Percentiles rank a stretch among this genome's conserved stretches.
Evolutionary conservation across 192 early-diverging fungal genomes (phyloP).

Genomic region (Phycomyces blakesleeanus): DNA sequence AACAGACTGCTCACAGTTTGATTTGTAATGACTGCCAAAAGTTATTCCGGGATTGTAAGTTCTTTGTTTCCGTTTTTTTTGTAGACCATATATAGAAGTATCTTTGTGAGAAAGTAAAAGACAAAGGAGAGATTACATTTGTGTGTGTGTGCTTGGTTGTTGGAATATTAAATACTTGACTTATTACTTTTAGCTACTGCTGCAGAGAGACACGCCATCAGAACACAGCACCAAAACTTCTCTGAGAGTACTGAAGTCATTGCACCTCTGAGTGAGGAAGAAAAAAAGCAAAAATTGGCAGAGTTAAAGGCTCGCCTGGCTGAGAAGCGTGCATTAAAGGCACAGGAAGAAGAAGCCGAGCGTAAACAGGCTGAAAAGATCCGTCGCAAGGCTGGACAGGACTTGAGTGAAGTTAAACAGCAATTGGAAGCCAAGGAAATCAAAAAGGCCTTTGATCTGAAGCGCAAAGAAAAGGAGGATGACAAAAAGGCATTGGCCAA

Average conservation of each 20-base stretch:
- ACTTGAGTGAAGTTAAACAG: constrained; percentile 64
- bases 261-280: constrained; percentile 77
- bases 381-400: constrained; percentile 68
- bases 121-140: not conserved
- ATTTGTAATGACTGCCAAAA: constrained; percentile 81
- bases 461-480: constrained; percentile 75
- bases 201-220: constrained; percentile 74
- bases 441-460: constrained; percentile 63
- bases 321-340: constrained; percentile 61
- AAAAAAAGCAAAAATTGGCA: constrained; percentile 66
- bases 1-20: constrained; percentile 76
- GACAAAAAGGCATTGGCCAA: constrained; percentile 70
- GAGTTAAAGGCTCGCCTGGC: constrained; percentile 66
- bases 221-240: constrained; percentile 71
- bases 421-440: constrained; percentile 70
- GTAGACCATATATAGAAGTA: no score
- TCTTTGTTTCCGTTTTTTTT: no score
- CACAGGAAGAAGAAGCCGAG: constrained; percentile 60
- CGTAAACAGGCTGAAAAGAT: constrained; percentile 68
- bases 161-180: no score
- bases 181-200: constrained; percentile 62
- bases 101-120: not conserved
- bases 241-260: constrained; percentile 71
- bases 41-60: constrained; percentile 69
- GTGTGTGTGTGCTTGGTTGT: no score